Evolutionary conservation across 495 filamentous ascomycete genomes (phyloP), one percentile per base, ranked within the genome.

Genomic region (Rhypophila decipiens): DNA sequence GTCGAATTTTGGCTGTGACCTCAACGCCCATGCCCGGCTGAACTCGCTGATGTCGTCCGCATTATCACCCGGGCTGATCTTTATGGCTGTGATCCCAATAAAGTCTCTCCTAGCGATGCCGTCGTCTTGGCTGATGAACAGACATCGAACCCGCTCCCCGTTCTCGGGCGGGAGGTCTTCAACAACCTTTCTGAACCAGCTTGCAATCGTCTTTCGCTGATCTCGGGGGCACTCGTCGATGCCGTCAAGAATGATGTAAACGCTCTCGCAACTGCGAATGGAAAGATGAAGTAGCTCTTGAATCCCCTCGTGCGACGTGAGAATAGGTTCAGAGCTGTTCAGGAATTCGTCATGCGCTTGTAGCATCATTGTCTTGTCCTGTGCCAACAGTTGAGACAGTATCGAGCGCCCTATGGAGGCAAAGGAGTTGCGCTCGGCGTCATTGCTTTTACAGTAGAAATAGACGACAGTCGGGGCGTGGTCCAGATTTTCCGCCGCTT

Each of bases 121-220:
- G 17, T 46, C 44, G 18, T 46, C 44, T 22, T 46, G 44, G 33
- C 44, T 46, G 33, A 46, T 35, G 19, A 46, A 46, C 9, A 46
- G 33, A 38, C 44, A 46, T 34, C 44, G 23, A 2, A 38, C 19
- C 2, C 5, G 19, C 8, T 39, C 44, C 2, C 8, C 17, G 13
- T 46, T 10, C 1, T 31, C 13, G 5, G 3, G 10, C 3, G 4
- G 5, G 3, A 22, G 1, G 7, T 4, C 20, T 39, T 46, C 44
- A 13, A 24, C 44, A 3, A 46, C 2, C 5, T 46, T 21, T 1
- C 33, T 18, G 20, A 46, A 46, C 7, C 11, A 46, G 44, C 31
- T 15, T 15, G 33, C 13, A 24, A 46, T 46, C 7, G 15, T 22
- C 2, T 22, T 19, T n/a, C 44, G 19, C 2, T 46, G 33, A 3